Evolutionary conservation across 257 asterid genomes (phyloP), one percentile per base, ranked within the genome.

Genomic region (Haberlea rhodopensis): DNA sequence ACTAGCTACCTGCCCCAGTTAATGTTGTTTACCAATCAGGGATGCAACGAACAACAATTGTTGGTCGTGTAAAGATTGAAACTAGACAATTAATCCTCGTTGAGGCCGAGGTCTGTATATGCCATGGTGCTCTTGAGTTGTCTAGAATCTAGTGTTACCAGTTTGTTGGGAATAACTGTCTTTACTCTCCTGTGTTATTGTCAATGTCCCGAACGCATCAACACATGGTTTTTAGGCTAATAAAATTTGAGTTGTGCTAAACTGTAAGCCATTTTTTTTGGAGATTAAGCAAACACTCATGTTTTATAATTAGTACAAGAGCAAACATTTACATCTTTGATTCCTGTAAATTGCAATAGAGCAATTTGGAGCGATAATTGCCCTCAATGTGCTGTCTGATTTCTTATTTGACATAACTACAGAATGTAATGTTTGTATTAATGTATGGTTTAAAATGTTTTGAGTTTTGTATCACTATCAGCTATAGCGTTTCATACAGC

Each of bases 11-110:
- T 91, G 46, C 88, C 97, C 1, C 95, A 88, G 71, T 59, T 91
- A 34, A n/a, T 28, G 77, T 91, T 68, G 94, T 88, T 52, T 78
- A 88, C 76, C 89, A 81, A 73, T 79, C 67, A 1, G 96, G 97
- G 60, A 68, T 65, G 81, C 97, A 88, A 52, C 80, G 94, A 59
- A 83, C 90, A 60, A 81, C 96, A 71, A 76, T 86, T 40, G 80
- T 91, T 56, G 97, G 97, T 2, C 95, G 97, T 56, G 90, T 88
- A 67, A 91, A 91, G 84, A 85, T 88, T 65, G 97, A 91, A 81
- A 83, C 95, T 5, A 82, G 97, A 71, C 95, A 79, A 27, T 77
- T 91, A 51, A 66, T 91, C 67, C 95, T 91, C 62, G 76, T 91
- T 54, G 96, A 91, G 75, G 94, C 94, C 21, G 84, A 91, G 94